These are phyloP conservation scores for Alternaria viburni DNA, from an alignment of 2,329 filamentous ascomycete species.

Conservation along the genomic window DNA sequence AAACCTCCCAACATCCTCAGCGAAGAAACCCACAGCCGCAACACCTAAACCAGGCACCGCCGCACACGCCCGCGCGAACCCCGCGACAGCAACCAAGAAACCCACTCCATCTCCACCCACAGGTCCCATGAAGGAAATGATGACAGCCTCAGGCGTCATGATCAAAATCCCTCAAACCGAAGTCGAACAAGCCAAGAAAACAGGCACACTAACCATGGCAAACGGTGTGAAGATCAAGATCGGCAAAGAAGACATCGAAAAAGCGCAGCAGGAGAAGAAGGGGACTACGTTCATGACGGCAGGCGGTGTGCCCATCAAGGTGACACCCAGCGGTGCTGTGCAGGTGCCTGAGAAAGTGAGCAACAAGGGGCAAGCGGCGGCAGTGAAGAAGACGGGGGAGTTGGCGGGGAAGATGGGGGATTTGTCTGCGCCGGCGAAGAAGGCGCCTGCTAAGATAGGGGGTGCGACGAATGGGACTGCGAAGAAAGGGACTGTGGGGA, in stretches of 20 bases:
- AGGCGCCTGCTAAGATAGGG: not conserved
- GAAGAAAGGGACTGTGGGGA: not conserved
- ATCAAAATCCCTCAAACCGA: constrained; percentile 42
- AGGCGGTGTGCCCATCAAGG: constrained; percentile 42
- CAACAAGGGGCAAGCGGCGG: not conserved
- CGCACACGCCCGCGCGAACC: constrained; percentile 13
- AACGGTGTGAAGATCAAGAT: constrained; percentile 41
- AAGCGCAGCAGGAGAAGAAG: constrained; percentile 38
- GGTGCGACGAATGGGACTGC: not conserved
- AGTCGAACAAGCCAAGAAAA: constrained; percentile 41
- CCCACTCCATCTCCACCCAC: constrained; percentile 23
- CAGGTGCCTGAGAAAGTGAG: constrained; percentile 24
- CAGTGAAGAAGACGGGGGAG: constrained; percentile 2
- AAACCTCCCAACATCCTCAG: constrained; percentile 23
- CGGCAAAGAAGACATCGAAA: constrained; percentile 40
- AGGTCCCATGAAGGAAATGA: constrained; percentile 39
- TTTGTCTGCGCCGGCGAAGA: not conserved
- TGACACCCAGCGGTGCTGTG: constrained; percentile 35
- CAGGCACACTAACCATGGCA: constrained; percentile 36
- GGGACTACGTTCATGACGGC: constrained; percentile 36
- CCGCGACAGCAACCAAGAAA: constrained; percentile 10
- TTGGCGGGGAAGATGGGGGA: not conserved
- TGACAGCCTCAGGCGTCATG: constrained; percentile 38
- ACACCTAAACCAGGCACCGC: constrained; percentile 14
- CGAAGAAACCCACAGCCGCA: constrained; percentile 12